Evolutionary conservation across 148 eudicot genomes (phyloP).

Genomic region (Cornus florida): DNA sequence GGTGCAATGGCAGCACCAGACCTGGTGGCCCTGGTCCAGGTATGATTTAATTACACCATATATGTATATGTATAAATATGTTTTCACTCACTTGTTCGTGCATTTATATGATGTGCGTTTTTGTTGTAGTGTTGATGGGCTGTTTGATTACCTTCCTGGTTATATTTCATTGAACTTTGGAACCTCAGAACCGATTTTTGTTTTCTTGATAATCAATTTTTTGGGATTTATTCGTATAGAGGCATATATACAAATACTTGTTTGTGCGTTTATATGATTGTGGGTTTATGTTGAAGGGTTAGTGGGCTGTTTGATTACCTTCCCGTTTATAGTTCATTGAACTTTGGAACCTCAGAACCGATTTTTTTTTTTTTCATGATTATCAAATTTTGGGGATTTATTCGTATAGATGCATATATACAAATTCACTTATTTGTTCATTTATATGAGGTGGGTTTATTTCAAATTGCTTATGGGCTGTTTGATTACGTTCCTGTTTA

Average conservation of each 20-base stretch:
- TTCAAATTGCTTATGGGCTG: not conserved
- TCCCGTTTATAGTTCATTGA: not conserved
- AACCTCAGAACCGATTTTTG: not conserved
- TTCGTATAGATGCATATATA: too few species aligned
- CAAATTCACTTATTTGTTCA: not conserved
- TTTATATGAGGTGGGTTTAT: not conserved
- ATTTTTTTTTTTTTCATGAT: not conserved
- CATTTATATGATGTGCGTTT: not conserved
- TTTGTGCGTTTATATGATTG: not conserved
- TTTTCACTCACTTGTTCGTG: not conserved
- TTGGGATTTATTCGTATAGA: too few species aligned
- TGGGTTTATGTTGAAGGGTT: not conserved
- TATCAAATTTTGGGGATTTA: not conserved
- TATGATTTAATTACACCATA: not conserved
- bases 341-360: not conserved
- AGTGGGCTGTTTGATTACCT: not conserved
- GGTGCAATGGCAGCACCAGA: slow-evolving; percentile 31
- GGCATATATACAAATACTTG: not conserved
- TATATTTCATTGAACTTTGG: not conserved
- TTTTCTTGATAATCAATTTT: not conserved
- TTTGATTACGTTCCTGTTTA: not conserved
- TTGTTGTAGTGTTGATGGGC: not conserved
- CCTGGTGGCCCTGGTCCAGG: slow-evolving; percentile 35
- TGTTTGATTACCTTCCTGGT: not conserved
- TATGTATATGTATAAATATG: too few species aligned